These are phyloP conservation scores for Neurospora sp. DNA, from an alignment of 495 filamentous ascomycete genomes.

Conservation along the genomic window DNA sequence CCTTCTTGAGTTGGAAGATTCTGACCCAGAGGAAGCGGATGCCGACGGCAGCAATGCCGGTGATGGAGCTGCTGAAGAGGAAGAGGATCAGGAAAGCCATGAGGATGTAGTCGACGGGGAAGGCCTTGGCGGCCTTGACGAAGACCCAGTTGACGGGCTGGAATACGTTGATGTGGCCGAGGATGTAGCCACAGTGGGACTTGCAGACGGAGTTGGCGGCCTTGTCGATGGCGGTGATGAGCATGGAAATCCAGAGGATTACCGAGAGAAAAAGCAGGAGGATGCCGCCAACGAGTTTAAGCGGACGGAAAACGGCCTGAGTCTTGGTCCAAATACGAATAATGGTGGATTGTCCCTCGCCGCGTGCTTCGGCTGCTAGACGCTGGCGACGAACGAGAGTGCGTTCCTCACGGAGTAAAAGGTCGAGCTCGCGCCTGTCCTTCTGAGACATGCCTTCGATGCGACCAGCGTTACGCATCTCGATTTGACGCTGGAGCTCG, in stretches of 20 bases:
- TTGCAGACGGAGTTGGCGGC: slow-evolving; percentile 90
- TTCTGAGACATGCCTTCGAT: slow-evolving; percentile 65
- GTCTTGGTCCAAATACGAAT: slow-evolving; percentile 66
- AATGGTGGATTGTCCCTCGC: slow-evolving; percentile 59
- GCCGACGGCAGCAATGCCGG: slow-evolving; percentile 75
- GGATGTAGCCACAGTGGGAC: slow-evolving; percentile 80
- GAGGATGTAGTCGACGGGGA: slow-evolving; percentile 86
- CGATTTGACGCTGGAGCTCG: slow-evolving; percentile 83
- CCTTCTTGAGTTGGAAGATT: slow-evolving; percentile 80
- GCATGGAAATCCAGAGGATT: slow-evolving; percentile 79
- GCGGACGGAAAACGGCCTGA: slow-evolving; percentile 64
- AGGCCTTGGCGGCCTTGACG: slow-evolving; percentile 68
- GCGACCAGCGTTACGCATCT: slow-evolving; percentile 72
- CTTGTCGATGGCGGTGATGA: slow-evolving; percentile 93
- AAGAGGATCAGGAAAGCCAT: slow-evolving; percentile 75
- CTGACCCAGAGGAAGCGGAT: slow-evolving; percentile 93
- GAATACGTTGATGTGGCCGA: slow-evolving; percentile 85
- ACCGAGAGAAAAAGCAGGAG: slow-evolving; percentile 60
- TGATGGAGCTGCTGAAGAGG: slow-evolving; percentile 76
- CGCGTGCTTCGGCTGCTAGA: slow-evolving; percentile 67
- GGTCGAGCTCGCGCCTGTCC: slow-evolving; percentile 79
- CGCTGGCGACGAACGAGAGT: slow-evolving; percentile 86
- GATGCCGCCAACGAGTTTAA: slow-evolving; percentile 80
- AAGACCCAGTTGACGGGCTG: slow-evolving; percentile 92
- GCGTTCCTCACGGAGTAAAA: slow-evolving; percentile 77